A percentile compares a stretch with the other conserved stretches of the same genome.
These are phyloP conservation scores for Citrus sinensis DNA, from an alignment of 345 rosid genomes.

Conservation along the genomic window DVS_A1.0 CM039166.1:4007001-4007500, in stretches of 20 bases:
- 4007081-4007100: neutral
- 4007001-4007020: neutral
- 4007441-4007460: slow-evolving; percentile 47
- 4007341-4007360: slow-evolving; percentile 73
- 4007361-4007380: slow-evolving; percentile 84
- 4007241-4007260: neutral
- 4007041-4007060: neutral
- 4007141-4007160: neutral
- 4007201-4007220: neutral
- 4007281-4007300: slow-evolving; percentile 97
- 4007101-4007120: neutral
- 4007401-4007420: slow-evolving; percentile 65
- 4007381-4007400: slow-evolving; percentile 70
- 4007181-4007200: neutral
- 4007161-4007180: slow-evolving; percentile 5
- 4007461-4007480: slow-evolving; percentile 59
- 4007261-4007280: slow-evolving; percentile 3
- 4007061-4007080: neutral
- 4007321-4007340: slow-evolving; percentile 92
- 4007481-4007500: slow-evolving; percentile 79
- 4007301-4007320: slow-evolving; percentile 99
- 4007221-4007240: slow-evolving; percentile 1
- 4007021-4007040: neutral
- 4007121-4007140: neutral
- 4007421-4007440: slow-evolving; percentile 65